Percentiles rank a stretch among this genome's conserved stretches.
phyloP scores from a whole-genome alignment of 2,329 filamentous ascomycete genomes.

The Calonectria ilicicola region DNA sequence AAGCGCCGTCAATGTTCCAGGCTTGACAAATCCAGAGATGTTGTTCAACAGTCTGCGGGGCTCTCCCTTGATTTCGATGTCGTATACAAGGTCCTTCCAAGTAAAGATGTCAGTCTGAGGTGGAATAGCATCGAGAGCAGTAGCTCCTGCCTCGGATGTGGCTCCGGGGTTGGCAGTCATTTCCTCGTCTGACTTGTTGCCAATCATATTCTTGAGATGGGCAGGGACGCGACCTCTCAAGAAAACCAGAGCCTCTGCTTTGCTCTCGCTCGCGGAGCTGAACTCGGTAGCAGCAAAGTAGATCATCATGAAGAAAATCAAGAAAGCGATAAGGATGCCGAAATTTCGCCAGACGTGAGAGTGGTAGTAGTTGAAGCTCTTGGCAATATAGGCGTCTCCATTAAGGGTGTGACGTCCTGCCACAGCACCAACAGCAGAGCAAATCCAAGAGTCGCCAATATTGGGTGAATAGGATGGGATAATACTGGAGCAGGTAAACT shows the following conservation, averaged over 20 bases:
- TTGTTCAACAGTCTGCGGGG: constrained; percentile 76
- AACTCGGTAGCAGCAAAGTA: constrained; percentile 72
- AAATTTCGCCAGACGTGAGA: constrained; percentile 72
- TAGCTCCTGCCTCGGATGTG: constrained; percentile 17
- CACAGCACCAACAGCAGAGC: constrained; percentile 62
- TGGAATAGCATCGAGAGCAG: constrained; percentile 35
- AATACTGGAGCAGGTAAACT: constrained; percentile 63
- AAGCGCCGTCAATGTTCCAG: constrained; percentile 82
- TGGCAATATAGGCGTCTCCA: constrained; percentile 67
- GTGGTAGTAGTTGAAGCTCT: constrained; percentile 63
- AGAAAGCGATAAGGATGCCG: constrained; percentile 71
- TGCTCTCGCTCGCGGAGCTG: constrained; percentile 68
- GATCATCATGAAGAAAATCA: constrained; percentile 69
- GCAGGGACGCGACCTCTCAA: constrained; percentile 60
- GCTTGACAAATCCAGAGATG: constrained; percentile 86
- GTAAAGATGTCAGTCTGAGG: constrained; percentile 70
- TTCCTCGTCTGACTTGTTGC: background rate
- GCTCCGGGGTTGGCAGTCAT: background rate
- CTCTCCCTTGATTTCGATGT: constrained; percentile 76
- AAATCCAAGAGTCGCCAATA: constrained; percentile 58
- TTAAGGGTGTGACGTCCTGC: constrained; percentile 62
- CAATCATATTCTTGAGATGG: constrained; percentile 26
- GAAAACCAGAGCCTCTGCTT: constrained; percentile 60
- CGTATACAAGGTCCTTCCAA: constrained; percentile 78
- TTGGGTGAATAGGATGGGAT: constrained; percentile 56